Evolutionary conservation across 1,139 yeast genomes (phyloP).

Genomic region (Yamadazyma epiphylla): DNA sequence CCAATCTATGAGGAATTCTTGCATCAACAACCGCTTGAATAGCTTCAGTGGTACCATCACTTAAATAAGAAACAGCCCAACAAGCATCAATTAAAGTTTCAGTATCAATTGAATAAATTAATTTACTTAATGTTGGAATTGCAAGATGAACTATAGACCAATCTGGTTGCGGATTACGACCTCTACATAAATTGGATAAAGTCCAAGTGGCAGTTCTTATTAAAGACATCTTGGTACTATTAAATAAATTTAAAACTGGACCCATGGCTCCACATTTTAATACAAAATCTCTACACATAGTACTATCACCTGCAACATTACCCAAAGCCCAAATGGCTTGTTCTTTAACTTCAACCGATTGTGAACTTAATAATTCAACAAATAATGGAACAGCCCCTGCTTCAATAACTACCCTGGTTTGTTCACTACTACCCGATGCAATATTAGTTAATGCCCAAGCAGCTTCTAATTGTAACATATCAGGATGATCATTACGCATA

Average conservation of each 20-base stretch:
- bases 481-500: constrained; percentile 74
- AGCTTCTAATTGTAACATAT: constrained; percentile 91
- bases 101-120: constrained; percentile 84
- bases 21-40: constrained; percentile 97
- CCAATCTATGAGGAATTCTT: constrained; percentile 90
- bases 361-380: constrained; percentile 75
- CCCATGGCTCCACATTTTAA: constrained; percentile 82
- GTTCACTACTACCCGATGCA: constrained; percentile 92
- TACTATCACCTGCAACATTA: constrained; percentile 96
- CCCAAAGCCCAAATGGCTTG: constrained; percentile 99
- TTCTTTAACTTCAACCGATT: constrained; percentile 88
- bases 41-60: constrained; percentile 90
- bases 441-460: constrained; percentile 99
- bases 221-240: constrained; percentile 78
- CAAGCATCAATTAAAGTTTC: constrained; percentile 96
- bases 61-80: constrained; percentile 95
- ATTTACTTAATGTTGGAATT: constrained; percentile 86
- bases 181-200: constrained; percentile 91
- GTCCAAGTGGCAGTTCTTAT: constrained; percentile 99
- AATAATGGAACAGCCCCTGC: constrained; percentile 92
- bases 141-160: constrained; percentile 87
- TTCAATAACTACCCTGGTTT: constrained; percentile 86
- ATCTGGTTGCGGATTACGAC: constrained; percentile 94
- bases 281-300: constrained; percentile 85
- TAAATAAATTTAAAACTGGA: constrained; percentile 77